Conservation (phyloP, 306 rosid species). For the Cucurbita ficifolia region DNA sequence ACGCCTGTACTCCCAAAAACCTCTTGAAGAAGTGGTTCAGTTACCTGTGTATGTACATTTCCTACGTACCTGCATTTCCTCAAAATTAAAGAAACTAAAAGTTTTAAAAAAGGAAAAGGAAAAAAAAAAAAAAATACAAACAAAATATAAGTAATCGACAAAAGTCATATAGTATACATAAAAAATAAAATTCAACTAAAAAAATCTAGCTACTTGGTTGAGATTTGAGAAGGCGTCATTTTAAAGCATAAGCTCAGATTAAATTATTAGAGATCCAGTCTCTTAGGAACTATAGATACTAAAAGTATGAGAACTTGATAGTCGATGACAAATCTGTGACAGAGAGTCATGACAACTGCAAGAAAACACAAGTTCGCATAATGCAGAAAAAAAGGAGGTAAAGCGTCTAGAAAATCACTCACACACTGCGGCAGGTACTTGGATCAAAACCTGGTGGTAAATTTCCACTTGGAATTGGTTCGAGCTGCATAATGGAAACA, state of each 20-base stretch:
- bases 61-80: constrained; percentile 86
- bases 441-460: constrained; percentile 99
- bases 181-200: background rate
- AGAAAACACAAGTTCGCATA: constrained; percentile 7
- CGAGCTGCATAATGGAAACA: constrained; percentile 84
- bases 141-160: constrained; percentile 16
- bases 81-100: constrained; percentile 32
- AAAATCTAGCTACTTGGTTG: background rate
- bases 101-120: constrained; percentile 22
- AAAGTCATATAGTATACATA: background rate
- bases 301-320: background rate
- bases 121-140: constrained; percentile 22
- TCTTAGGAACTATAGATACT: background rate
- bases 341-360: background rate
- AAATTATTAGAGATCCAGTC: background rate
- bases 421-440: constrained; percentile 99
- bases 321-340: background rate
- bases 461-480: constrained; percentile 99
- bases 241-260: background rate
- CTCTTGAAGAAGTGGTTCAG: constrained; percentile 97
- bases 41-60: constrained; percentile 84
- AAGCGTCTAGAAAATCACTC: constrained; percentile 63
- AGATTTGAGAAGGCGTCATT: background rate
- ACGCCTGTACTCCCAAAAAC: constrained; percentile 85
- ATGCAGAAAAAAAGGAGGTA: constrained; percentile 4